Conservation (phyloP, 208 protist genomes). For the Trypanosoma scelopori region DNA sequence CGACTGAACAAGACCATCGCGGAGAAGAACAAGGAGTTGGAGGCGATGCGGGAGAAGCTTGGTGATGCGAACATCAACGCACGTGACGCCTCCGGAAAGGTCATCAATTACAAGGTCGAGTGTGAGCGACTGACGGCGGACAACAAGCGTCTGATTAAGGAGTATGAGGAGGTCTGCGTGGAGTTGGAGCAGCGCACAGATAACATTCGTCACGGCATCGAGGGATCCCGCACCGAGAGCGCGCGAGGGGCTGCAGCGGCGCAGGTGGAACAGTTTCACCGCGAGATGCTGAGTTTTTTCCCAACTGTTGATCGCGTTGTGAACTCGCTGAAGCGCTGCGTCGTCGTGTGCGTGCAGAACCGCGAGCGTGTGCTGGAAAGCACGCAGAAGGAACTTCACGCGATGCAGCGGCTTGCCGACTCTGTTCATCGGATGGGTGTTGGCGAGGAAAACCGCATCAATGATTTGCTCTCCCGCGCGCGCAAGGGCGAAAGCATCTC, state of each 20-base stretch:
- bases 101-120: conserved; percentile 43
- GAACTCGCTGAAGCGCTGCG: conserved; percentile 16
- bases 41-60: conserved; percentile 43
- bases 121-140: conserved; percentile 31
- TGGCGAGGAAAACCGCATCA: conserved; percentile 11
- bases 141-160: conserved; percentile 28
- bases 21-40: conserved; percentile 33
- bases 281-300: conserved; percentile 17
- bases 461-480: neutral
- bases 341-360: neutral
- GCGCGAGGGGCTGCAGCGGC: neutral
- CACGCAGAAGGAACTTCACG: conserved; percentile 16
- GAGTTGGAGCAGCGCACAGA: conserved; percentile 34
- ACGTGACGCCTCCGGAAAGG: conserved; percentile 26
- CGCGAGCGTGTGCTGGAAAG: conserved; percentile 13
- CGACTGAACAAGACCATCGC: conserved; percentile 20
- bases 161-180: conserved; percentile 31
- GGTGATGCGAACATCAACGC: conserved; percentile 35
- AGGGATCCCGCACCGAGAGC: conserved; percentile 4
- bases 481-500: neutral
- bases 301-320: conserved; percentile 15
- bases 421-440: conserved; percentile 13
- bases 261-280: conserved; percentile 23
- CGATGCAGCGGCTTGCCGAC: conserved; percentile 11
- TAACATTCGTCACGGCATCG: conserved; percentile 24